Conservation (phyloP, 768 basidiomycete genomes). For the Lenzites betulinus region DNA sequence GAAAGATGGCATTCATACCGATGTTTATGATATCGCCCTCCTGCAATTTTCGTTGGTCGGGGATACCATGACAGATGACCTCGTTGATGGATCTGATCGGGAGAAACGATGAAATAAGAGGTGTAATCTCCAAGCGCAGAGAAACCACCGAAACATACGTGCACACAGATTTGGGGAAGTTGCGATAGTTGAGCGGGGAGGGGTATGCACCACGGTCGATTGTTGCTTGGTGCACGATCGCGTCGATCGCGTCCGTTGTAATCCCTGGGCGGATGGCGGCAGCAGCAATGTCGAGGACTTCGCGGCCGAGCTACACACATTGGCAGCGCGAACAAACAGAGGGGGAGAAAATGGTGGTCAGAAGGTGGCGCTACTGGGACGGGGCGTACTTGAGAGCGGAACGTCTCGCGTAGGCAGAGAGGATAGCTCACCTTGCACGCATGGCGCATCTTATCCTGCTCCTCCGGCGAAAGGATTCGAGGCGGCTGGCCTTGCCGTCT, state of each 20-base stretch:
- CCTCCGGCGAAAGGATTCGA: constrained; percentile 64
- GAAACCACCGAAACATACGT: constrained; percentile 56
- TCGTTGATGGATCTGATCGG: constrained; percentile 82
- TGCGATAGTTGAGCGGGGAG: constrained; percentile 87
- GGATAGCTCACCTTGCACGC: constrained; percentile 71
- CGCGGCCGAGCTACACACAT: constrained; percentile 68
- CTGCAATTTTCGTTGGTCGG: constrained; percentile 77
- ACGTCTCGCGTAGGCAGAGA: constrained; percentile 13
- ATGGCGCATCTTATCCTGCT: constrained; percentile 87
- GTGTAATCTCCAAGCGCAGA: neutral
- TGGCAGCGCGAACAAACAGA: neutral
- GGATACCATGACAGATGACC: constrained; percentile 96
- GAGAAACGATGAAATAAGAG: neutral
- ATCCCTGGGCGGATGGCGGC: constrained; percentile 86
- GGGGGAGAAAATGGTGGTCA: constrained; percentile 8
- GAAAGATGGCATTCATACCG: constrained; percentile 45
- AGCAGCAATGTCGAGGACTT: constrained; percentile 93
- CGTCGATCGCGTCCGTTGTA: constrained; percentile 94
- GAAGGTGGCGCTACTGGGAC: constrained; percentile 2
- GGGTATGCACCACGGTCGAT: constrained; percentile 93
- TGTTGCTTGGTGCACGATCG: constrained; percentile 88
- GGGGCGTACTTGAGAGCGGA: constrained; percentile 21
- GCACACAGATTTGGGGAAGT: constrained; percentile 96
- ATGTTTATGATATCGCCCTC: constrained; percentile 98
- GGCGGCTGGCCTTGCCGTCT: constrained; percentile 61